Conservation (phyloP, 2,329 filamentous ascomycete genomes). For the Didymella pinodella region DNA sequence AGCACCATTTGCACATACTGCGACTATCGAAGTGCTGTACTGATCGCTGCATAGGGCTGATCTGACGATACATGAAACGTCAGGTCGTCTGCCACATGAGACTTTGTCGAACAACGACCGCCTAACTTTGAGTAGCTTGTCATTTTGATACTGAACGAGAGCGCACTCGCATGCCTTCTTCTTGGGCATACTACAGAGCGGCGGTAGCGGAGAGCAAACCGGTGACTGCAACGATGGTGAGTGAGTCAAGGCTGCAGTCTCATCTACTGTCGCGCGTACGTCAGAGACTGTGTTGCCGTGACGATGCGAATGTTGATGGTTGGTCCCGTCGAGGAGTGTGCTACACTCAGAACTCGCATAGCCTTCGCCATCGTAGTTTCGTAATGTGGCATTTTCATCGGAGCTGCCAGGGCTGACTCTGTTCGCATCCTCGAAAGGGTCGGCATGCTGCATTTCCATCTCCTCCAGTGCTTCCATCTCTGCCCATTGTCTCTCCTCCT, state of each 20-base stretch:
- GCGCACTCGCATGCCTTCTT: conserved; percentile 27
- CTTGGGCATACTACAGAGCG: neutral
- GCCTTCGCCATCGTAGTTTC: conserved; percentile 6
- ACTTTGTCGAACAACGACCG: conserved; percentile 21
- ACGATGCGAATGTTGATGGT: conserved; percentile 4
- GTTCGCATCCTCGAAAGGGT: conserved; percentile 17
- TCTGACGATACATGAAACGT: conserved; percentile 20
- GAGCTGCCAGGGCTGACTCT: conserved; percentile 1
- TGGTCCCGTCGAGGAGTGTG: conserved; percentile 31
- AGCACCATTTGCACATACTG: conserved; percentile 30
- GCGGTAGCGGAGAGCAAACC: neutral
- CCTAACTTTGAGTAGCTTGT: conserved; percentile 6
- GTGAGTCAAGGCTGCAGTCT: conserved; percentile 8
- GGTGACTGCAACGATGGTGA: conserved; percentile 8
- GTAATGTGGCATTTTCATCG: neutral
- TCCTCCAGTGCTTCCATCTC: conserved; percentile 19
- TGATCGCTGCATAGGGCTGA: conserved; percentile 5
- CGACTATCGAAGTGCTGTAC: conserved; percentile 32
- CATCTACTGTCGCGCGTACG: conserved; percentile 9
- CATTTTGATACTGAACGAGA: conserved; percentile 26
- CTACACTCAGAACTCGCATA: conserved; percentile 30
- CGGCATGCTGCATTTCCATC: conserved; percentile 17
- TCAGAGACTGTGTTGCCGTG: conserved; percentile 15
- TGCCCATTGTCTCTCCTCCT: conserved; percentile 27
- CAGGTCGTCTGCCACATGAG: conserved; percentile 26